A percentile compares a stretch with the other conserved stretches of the same genome.
Evolutionary conservation across 345 rosid species (phyloP).

Genomic region (Bruguiera sexangula): DNA sequence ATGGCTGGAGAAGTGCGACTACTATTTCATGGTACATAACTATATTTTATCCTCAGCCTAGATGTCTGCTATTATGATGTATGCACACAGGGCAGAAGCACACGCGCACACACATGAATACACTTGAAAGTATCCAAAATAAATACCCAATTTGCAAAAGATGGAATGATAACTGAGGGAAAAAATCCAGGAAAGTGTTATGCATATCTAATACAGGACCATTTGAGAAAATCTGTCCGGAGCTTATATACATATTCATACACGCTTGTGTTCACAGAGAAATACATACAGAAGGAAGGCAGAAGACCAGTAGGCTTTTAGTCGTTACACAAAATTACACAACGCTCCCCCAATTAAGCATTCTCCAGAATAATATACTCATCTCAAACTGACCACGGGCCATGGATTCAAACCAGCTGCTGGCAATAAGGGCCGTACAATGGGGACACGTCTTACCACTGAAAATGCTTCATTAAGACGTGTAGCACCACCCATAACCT

Average conservation of each 20-base stretch:
- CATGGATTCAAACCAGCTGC: slow-evolving; percentile 60
- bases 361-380: slow-evolving; percentile 11
- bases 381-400: slow-evolving; percentile 81
- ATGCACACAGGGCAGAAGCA: too few species aligned
- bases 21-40: too few species aligned
- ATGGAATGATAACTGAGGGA: not conserved
- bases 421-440: slow-evolving; percentile 67
- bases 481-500: slow-evolving; percentile 59
- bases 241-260: slow-evolving; percentile 21
- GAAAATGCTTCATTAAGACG: slow-evolving; percentile 89
- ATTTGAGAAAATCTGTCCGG: not conserved
- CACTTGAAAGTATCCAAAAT: too few species aligned
- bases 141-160: not conserved
- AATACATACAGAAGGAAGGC: slow-evolving; percentile 8
- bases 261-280: slow-evolving; percentile 8
- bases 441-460: slow-evolving; percentile 72
- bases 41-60: too few species aligned
- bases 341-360: not conserved
- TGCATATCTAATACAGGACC: not conserved
- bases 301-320: too few species aligned
- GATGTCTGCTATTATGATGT: too few species aligned
- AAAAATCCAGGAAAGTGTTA: not conserved
- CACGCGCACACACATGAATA: too few species aligned
- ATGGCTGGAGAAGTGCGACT: too few species aligned
- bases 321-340: too few species aligned